Evolutionary conservation across 2,329 filamentous ascomycete species (phyloP).

Genomic region (Nemania diffusa): DNA sequence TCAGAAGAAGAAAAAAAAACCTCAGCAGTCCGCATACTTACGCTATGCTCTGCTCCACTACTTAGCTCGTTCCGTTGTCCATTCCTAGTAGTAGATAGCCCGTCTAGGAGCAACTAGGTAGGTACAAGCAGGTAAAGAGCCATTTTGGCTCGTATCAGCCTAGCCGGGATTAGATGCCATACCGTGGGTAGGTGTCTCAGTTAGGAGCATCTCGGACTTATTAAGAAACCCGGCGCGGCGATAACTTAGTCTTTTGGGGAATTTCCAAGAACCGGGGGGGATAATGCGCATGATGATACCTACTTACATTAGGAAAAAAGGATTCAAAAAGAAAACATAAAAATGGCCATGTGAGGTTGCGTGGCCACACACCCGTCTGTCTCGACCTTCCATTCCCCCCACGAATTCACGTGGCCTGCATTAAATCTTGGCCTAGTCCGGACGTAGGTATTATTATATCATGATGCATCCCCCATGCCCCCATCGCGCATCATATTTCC

Average conservation of each 20-base stretch:
- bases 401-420: constrained; percentile 32
- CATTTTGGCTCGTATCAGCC: background rate
- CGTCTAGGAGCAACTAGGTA: background rate
- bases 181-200: background rate
- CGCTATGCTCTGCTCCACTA: background rate
- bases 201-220: background rate
- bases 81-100: background rate
- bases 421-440: constrained; percentile 12
- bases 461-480: constrained; percentile 13
- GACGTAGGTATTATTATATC: constrained; percentile 7
- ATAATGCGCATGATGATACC: too few relatives aligned
- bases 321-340: background rate
- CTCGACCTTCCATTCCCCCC: too few relatives aligned
- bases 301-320: too few relatives aligned
- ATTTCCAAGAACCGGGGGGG: background rate
- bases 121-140: background rate
- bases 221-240: background rate
- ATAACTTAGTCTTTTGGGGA: background rate
- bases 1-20: background rate
- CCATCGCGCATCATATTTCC: constrained; percentile 2
- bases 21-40: background rate
- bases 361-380: too few relatives aligned
- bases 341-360: background rate
- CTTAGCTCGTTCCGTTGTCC: background rate
- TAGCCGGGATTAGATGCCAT: background rate